Percentiles rank a stretch among this genome's conserved stretches.
phyloP scores from a whole-genome alignment of 495 filamentous ascomycete species.

The Talaromyces proteolyticus region DNA sequence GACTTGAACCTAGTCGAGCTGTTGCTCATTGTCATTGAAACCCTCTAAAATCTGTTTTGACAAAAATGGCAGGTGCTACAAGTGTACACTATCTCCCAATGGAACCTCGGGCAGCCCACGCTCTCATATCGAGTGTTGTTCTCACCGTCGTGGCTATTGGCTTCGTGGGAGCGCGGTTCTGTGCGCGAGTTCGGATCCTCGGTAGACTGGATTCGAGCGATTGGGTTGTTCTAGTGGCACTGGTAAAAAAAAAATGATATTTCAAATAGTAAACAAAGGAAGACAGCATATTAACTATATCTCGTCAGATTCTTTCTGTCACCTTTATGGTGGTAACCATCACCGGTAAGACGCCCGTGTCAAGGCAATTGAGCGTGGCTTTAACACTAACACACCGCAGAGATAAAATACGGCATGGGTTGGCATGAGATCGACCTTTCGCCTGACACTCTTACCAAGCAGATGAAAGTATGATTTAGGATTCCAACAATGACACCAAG shows the following conservation, averaged over 20 bases:
- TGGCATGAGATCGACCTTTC: slow-evolving; percentile 32
- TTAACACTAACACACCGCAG: slow-evolving; percentile 5
- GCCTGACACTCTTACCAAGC: slow-evolving; percentile 20
- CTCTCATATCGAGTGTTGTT: slow-evolving; percentile 23
- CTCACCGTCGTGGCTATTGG: slow-evolving; percentile 29
- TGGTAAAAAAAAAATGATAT: slow-evolving; percentile 23
- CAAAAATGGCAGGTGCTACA: background rate
- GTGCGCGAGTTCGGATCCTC: slow-evolving; percentile 29
- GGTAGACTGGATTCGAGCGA: slow-evolving; percentile 34
- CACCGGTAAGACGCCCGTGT: slow-evolving; percentile 5
- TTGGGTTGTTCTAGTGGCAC: slow-evolving; percentile 34
- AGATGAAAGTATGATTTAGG: slow-evolving; percentile 28
- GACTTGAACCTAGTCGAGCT: no score
- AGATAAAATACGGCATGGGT: slow-evolving; percentile 35
- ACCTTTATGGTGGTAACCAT: slow-evolving; percentile 37
- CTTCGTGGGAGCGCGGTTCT: slow-evolving; percentile 31
- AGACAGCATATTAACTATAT: no score
- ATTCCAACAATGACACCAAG: background rate
- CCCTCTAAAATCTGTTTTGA: no score
- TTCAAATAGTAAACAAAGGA: no score
- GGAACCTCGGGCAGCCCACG: slow-evolving; percentile 12
- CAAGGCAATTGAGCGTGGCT: background rate
- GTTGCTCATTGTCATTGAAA: no score
- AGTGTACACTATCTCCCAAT: slow-evolving; percentile 9
- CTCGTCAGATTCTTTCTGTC: slow-evolving; percentile 24